Evolutionary conservation across 139 green algal genomes (phyloP).

Genomic region (Zygnema circumcarinatum): DNA sequence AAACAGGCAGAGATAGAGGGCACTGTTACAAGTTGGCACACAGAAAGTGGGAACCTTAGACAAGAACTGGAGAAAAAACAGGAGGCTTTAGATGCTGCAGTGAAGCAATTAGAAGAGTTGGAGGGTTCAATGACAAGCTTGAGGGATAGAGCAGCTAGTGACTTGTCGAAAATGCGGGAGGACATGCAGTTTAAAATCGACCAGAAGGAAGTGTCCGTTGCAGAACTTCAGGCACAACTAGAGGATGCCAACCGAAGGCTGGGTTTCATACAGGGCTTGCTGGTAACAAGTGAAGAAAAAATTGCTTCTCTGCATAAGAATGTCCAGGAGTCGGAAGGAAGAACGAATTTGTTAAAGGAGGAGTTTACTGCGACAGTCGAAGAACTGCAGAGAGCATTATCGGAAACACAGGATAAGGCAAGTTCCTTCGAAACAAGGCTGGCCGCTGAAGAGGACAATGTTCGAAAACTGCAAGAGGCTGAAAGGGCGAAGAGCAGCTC

Average conservation of each 20-base stretch:
- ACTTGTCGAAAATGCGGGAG: neutral
- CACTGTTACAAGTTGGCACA: neutral
- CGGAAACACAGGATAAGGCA: too few relatives aligned
- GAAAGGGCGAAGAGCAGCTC: neutral
- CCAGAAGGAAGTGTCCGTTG: neutral
- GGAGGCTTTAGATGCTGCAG: neutral
- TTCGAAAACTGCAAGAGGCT: neutral
- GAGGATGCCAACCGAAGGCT: neutral
- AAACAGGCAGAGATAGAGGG: constrained; percentile 16
- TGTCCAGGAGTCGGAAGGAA: neutral
- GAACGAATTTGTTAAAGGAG: neutral
- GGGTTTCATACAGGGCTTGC: neutral
- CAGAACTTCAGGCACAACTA: neutral
- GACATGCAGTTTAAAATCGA: neutral
- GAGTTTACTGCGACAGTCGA: neutral
- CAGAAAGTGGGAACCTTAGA: neutral
- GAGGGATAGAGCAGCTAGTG: neutral
- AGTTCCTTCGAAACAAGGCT: neutral
- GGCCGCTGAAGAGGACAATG: neutral
- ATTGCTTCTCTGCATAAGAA: neutral
- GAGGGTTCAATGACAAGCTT: neutral
- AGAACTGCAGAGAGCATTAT: neutral
- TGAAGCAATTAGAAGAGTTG: neutral
- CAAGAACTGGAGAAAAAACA: neutral
- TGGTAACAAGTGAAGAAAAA: neutral